These are phyloP conservation scores for Aureobasidium sp. DNA, from an alignment of 2,329 filamentous ascomycete species.

Conservation along the genomic window DNA sequence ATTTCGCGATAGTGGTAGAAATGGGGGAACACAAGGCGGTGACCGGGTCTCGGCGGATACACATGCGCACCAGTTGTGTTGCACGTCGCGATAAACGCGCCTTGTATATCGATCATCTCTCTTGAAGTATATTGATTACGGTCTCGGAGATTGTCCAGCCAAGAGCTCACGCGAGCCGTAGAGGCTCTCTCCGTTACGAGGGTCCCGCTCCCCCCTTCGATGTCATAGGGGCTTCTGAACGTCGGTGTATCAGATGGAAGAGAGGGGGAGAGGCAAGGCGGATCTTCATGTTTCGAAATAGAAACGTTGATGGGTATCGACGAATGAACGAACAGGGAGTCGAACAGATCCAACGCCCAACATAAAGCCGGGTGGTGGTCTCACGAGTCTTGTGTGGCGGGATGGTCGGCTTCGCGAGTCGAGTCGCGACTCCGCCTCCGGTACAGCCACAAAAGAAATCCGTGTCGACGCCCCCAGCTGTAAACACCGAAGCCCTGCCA, in stretches of 20 bases:
- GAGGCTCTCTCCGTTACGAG: background rate
- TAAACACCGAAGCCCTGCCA: background rate
- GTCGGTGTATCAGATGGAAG: background rate
- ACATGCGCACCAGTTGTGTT: background rate
- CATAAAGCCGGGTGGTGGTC: background rate
- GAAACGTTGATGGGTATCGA: background rate
- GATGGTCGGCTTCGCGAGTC: too few species aligned
- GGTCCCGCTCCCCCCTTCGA: background rate
- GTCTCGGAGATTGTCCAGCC: background rate
- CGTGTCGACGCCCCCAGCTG: background rate
- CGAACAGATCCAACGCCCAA: background rate
- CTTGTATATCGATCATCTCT: background rate
- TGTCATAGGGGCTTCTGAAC: background rate
- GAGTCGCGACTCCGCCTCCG: background rate
- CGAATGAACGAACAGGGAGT: background rate
- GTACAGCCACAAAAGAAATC: background rate
- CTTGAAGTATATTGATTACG: background rate
- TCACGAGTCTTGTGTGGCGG: background rate
- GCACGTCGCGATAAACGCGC: background rate
- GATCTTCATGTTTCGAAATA: constrained; percentile 9
- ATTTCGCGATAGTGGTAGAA: background rate
- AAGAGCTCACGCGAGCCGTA: background rate
- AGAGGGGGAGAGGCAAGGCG: background rate
- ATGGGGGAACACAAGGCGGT: background rate
- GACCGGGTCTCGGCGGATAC: background rate